Base-by-base conservation (phyloP, 2,329 filamentous ascomycete genomes). In the Aspergillus amoenus region DNA sequence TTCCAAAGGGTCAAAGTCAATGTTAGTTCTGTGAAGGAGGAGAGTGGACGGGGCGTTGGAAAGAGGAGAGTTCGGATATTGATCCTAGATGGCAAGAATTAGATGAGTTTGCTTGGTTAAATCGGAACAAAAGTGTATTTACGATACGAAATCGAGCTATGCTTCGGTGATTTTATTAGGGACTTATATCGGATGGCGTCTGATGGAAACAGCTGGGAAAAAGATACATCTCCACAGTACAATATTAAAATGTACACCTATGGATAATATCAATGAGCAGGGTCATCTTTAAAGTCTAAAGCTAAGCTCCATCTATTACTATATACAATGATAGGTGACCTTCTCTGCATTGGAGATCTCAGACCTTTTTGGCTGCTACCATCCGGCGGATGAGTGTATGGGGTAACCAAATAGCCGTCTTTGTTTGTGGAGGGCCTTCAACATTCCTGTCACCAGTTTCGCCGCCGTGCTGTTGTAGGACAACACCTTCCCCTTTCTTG, bases 1-100 rank as follows among this genome's bases (percentile, higher is more conserved):
- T 99, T 99, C 81, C 87, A 94, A 74, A 96, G 93, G 81, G 89
- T 99, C 64, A 84, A 82, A 66, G 93, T 99, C 13, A 86, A 88
- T 71, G 92, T 99, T 63, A 90, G 87, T 67, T 95, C 97, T 72
- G 89, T 96, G 70, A 91, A 93, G 80, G 94, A 99, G 74, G 91
- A 95, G 61, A 75, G 73, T 40, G 73, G 74, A 18, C 73, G 78
- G 78, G 86, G 86, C 59, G 97, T 93, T n/a, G 94, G 94, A 55
- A 99, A 97, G 87, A 86, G 94, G 63, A 93, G 75, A 61, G 77
- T 80, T 9, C 68, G 78, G 32, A 75, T 79, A 52, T 65, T 79
- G 58, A 71, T 79, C 30, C 62, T 74, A 21, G 70, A 70, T 22
- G 64, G 67, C 55, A 58, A 54, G 42, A 64, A 60, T 43, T 60